These are phyloP conservation scores for Litchi chinensis DNA, from an alignment of 345 rosid genomes.

Conservation along the genomic window DNA sequence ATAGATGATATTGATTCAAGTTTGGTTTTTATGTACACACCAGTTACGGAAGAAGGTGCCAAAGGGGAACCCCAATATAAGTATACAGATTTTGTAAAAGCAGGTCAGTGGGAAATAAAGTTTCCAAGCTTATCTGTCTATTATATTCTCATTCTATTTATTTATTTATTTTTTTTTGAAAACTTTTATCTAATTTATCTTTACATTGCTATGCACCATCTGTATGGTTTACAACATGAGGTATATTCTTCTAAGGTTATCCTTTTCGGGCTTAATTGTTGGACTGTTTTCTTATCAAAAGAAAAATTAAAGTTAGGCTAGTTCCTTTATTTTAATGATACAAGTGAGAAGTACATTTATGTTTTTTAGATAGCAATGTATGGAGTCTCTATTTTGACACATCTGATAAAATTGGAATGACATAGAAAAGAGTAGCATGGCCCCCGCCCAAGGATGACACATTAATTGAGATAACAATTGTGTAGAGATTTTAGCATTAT, in stretches of 20 bases:
- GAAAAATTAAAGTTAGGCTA: background rate
- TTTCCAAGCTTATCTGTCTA: conserved; percentile 6
- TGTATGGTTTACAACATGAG: background rate
- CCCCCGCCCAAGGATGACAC: background rate
- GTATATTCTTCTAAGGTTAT: background rate
- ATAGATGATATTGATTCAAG: conserved; percentile 88
- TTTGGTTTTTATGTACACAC: conserved; percentile 97
- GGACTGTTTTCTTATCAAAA: background rate
- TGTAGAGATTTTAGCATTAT: background rate
- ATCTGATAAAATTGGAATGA: background rate
- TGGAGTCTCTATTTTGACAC: background rate
- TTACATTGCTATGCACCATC: background rate
- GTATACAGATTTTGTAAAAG: conserved; percentile 93
- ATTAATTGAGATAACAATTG: no score
- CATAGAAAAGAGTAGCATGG: background rate
- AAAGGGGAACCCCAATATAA: conserved; percentile 97
- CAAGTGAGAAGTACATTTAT: background rate
- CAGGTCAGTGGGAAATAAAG: conserved; percentile 52
- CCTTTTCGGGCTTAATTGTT: background rate
- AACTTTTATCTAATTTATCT: background rate
- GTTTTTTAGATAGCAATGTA: background rate
- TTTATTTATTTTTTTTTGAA: background rate
- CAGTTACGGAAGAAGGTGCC: conserved; percentile 91
- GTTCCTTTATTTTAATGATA: background rate
- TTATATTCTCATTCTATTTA: background rate